phyloP scores from a whole-genome alignment of 177 flowering plant species.

The Tripterygium wilfordii region DNA sequence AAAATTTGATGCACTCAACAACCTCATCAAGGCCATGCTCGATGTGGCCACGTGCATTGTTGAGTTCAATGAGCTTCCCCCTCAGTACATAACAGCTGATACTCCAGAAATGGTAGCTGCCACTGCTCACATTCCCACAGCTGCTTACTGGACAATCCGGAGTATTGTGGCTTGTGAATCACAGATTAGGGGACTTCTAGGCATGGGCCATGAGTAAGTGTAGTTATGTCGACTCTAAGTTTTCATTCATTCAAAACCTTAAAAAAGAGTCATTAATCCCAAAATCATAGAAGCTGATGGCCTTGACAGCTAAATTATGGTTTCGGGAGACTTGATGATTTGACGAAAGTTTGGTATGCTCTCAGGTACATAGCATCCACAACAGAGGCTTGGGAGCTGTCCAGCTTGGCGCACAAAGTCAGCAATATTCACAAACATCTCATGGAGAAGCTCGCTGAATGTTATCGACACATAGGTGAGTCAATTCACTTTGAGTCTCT shows the following conservation, averaged over 20 bases:
- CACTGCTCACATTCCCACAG: conserved; percentile 49
- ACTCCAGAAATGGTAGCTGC: conserved; percentile 33
- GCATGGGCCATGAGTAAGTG: conserved; percentile 61
- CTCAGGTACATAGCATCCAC: conserved; percentile 30
- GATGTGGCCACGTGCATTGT: conserved; percentile 52
- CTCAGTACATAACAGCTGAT: conserved; percentile 45
- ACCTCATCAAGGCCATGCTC: conserved; percentile 44
- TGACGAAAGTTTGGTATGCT: no score
- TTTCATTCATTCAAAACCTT: neutral
- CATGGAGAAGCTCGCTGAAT: conserved; percentile 20
- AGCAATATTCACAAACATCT: conserved; percentile 33
- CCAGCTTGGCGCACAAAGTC: conserved; percentile 43
- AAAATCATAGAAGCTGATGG: no score
- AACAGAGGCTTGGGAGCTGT: conserved; percentile 44
- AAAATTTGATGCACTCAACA: conserved; percentile 44
- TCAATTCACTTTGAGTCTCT: neutral
- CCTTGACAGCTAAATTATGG: no score
- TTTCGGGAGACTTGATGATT: no score
- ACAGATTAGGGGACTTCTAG: conserved; percentile 46
- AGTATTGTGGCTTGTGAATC: conserved; percentile 54
- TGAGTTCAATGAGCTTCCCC: conserved; percentile 49
- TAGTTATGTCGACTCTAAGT: no score
- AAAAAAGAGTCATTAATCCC: no score
- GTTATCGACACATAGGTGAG: conserved; percentile 36
- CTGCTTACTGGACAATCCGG: conserved; percentile 69